Evolutionary conservation across 108 stramenopile genomes (phyloP), one percentile per base, ranked within the genome.

Genomic region (Fragilaria crotonensis): DNA sequence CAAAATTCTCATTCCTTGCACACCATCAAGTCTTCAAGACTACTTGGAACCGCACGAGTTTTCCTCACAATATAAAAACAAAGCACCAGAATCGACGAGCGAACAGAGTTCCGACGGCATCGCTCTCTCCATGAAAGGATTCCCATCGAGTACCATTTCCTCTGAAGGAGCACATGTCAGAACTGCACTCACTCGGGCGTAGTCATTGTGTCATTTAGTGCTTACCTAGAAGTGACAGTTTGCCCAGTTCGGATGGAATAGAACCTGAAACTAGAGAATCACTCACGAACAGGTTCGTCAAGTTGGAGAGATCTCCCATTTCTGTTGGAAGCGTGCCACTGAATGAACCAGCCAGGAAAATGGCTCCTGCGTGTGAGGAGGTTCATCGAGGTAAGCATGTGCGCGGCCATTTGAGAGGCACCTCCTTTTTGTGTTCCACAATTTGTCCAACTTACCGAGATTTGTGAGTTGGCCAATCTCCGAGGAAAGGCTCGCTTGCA

Each of bases 191-290:
- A 41, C 14, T 41, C 7, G 7, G 36, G 14, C 14, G 36, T 11
- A 11, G 7, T 7, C 36, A 11, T 41, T 14, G 14, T 41, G 14
- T 11, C 36, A 11, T 41, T 14, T 41, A 7, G 14, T 41, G 14
- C 36, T 14, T 41, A 41, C 36, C 36, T 14, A 41, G 36, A 41
- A 7, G 7, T 11, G 14, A 41, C 14, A 41, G 14, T 41, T 59
- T 32, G 17, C 72, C 68, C 7, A 78, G 31, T 25, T 60, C 60
- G 0, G 59, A 33, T 0, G 71, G 71, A 26, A 72, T 48, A 20
- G 71, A 58, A 4, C 71, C 71, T 22, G 30, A 49, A 25, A 72
- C 21, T 19, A 23, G 11, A 25, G 54, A 57, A 21, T 29, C 19
- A 2, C n/a, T 20, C 33, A 50, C 19, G 17, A 18, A 18, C 25